Evolutionary conservation across 2,329 filamentous ascomycete genomes (phyloP).

Genomic region (Hirsutella thompsonii): DNA sequence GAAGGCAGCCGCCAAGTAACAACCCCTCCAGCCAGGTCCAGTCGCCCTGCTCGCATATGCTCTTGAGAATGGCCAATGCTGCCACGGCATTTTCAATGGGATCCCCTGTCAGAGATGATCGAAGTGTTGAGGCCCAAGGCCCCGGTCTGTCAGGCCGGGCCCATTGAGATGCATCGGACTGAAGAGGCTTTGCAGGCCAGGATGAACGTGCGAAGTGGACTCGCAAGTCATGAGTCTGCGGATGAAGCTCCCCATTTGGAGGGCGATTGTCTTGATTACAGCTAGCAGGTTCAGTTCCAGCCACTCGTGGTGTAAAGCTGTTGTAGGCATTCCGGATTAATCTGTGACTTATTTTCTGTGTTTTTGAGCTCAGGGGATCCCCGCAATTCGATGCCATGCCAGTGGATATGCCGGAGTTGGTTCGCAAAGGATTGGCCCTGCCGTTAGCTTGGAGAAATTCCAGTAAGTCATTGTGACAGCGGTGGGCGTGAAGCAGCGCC

Average conservation of each 20-base stretch:
- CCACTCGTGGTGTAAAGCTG: too few species aligned
- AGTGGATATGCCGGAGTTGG: conserved; percentile 21
- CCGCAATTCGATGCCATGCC: conserved; percentile 28
- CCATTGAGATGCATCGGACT: too few species aligned
- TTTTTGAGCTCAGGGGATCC: conserved; percentile 42
- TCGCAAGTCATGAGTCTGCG: too few species aligned
- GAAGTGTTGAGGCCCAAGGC: too few species aligned
- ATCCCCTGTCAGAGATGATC: conserved; percentile 6
- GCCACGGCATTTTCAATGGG: conserved; percentile 43
- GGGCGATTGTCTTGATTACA: too few species aligned
- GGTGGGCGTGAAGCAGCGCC: conserved; percentile 56
- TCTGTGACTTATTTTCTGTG: conserved; percentile 16
- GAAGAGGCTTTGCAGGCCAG: too few species aligned
- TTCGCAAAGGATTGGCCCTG: conserved; percentile 28
- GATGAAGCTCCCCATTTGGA: too few species aligned
- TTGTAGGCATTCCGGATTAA: too few species aligned
- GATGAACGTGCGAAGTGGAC: too few species aligned
- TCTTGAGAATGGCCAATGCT: conserved; percentile 59
- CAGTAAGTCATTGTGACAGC: conserved; percentile 59
- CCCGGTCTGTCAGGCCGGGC: too few species aligned
- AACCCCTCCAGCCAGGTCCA: conserved; percentile 94
- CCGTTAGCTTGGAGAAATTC: conserved; percentile 49
- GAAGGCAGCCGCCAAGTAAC: conserved; percentile 77
- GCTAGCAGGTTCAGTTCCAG: too few species aligned
- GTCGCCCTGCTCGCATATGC: conserved; percentile 63